A percentile compares a stretch with the other conserved stretches of the same genome.
phyloP scores from a whole-genome alignment of 2,329 filamentous ascomycete genomes.

The Cladorrhinum sp. region DNA sequence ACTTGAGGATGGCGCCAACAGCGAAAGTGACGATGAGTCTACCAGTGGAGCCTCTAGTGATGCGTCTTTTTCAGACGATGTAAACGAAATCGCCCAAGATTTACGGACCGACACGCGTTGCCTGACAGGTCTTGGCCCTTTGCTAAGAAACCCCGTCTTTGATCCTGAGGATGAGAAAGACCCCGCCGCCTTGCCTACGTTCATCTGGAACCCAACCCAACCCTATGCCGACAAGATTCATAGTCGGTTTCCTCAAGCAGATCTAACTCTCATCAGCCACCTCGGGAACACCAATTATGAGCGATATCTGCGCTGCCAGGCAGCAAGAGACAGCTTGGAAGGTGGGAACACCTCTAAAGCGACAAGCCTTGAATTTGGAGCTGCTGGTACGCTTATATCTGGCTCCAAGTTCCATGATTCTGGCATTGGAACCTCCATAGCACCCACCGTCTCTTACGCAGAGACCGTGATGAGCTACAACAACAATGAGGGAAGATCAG shows the following conservation, averaged over 20 bases:
- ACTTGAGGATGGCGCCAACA: background rate
- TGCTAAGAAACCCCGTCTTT: background rate
- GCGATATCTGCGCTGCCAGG: background rate
- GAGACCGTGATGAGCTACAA: background rate
- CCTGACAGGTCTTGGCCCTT: background rate
- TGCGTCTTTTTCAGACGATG: background rate
- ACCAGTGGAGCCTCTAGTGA: background rate
- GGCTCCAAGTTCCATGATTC: background rate
- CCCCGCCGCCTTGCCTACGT: background rate
- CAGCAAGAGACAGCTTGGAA: background rate
- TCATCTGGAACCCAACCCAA: background rate
- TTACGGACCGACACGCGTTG: background rate
- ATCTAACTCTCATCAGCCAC: background rate
- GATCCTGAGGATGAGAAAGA: background rate
- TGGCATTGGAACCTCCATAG: background rate
- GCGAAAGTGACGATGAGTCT: background rate
- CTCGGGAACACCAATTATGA: background rate
- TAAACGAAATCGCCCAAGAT: background rate
- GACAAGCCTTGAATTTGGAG: background rate
- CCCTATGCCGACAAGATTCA: background rate
- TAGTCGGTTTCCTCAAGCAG: background rate
- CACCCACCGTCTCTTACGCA: background rate
- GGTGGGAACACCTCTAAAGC: background rate
- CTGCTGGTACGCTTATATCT: background rate
- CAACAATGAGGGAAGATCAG: background rate